A percentile compares a stretch with the other conserved stretches of the same genome.
Evolutionary conservation across 129 eudicot species (phyloP).

Genomic region (Saussurea involucrata): DNA sequence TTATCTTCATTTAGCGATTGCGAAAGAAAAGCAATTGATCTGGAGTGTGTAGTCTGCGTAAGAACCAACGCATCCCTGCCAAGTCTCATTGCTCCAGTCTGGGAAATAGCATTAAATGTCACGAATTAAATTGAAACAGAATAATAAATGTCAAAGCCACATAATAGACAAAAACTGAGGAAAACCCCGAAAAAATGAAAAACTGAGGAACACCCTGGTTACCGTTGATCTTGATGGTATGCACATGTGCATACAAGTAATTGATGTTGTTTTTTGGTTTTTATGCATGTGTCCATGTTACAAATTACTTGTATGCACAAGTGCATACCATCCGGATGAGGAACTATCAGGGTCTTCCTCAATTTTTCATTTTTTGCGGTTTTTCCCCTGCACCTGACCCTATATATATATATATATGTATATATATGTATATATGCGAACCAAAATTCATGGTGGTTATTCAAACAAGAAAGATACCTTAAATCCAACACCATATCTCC

Average conservation of each 20-base stretch:
- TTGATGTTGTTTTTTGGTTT: too few relatives aligned
- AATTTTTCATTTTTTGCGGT: too few relatives aligned
- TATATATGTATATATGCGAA: not conserved
- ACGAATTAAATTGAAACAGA: not conserved
- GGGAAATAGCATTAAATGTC: not conserved
- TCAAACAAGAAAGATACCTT: conserved; percentile 39
- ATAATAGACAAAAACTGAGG: not conserved
- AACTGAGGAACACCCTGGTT: too few relatives aligned
- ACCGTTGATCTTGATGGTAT: too few relatives aligned
- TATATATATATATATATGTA: too few relatives aligned
- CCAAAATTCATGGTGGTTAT: conserved; percentile 21
- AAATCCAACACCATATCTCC: conserved; percentile 78
- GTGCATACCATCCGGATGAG: too few relatives aligned
- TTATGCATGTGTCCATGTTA: too few relatives aligned
- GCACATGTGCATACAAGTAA: too few relatives aligned
- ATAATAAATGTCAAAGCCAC: not conserved
- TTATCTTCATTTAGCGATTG: conserved; percentile 59
- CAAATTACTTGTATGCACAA: too few relatives aligned
- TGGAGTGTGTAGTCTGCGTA: conserved; percentile 58
- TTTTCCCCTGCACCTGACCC: too few relatives aligned
- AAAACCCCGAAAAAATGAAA: too few relatives aligned
- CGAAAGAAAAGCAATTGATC: conserved; percentile 64
- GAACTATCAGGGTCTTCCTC: too few relatives aligned
- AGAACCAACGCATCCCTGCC: conserved; percentile 81
- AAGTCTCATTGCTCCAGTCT: conserved; percentile 80